A percentile compares a stretch with the other conserved stretches of the same genome.
phyloP scores from a whole-genome alignment of 106 monocot species.

The Allium cepa region DNA sequence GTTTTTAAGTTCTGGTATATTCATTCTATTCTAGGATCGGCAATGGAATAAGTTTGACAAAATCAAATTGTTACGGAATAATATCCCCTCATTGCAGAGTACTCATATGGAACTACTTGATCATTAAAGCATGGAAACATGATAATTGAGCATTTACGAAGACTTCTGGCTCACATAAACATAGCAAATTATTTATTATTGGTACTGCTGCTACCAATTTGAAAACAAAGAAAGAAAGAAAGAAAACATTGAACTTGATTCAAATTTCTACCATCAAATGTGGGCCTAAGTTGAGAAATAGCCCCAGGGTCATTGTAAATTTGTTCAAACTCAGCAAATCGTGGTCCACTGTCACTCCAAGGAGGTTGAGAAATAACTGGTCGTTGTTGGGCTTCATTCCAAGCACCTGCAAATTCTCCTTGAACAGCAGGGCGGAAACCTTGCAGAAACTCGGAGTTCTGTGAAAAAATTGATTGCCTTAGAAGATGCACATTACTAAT shows the following conservation, averaged over 20 bases:
- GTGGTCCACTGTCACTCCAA: constrained; percentile 14
- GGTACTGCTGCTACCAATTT: no score
- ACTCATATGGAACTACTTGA: no score
- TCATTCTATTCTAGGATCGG: no score
- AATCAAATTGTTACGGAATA: no score
- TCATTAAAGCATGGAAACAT: no score
- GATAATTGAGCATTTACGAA: no score
- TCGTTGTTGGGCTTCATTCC: constrained; percentile 40
- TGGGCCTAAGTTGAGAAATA: constrained; percentile 20
- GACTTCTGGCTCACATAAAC: no score
- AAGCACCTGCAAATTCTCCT: constrained; percentile 48
- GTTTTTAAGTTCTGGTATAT: no score
- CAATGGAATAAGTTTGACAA: no score
- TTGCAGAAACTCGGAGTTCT: constrained; percentile 52
- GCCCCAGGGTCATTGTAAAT: constrained; percentile 32
- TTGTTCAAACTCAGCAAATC: constrained; percentile 45
- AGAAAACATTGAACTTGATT: not conserved
- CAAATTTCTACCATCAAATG: constrained; percentile 38
- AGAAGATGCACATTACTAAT: constrained; percentile 7
- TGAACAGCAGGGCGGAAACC: constrained; percentile 34
- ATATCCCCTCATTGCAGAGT: no score
- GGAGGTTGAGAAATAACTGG: constrained; percentile 22
- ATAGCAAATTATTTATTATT: no score
- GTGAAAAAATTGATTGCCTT: constrained; percentile 2
- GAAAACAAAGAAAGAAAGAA: no score